These are phyloP conservation scores for Nicotiana knightiana DNA, from an alignment of 257 asterid species.

Conservation along the genomic window DNA sequence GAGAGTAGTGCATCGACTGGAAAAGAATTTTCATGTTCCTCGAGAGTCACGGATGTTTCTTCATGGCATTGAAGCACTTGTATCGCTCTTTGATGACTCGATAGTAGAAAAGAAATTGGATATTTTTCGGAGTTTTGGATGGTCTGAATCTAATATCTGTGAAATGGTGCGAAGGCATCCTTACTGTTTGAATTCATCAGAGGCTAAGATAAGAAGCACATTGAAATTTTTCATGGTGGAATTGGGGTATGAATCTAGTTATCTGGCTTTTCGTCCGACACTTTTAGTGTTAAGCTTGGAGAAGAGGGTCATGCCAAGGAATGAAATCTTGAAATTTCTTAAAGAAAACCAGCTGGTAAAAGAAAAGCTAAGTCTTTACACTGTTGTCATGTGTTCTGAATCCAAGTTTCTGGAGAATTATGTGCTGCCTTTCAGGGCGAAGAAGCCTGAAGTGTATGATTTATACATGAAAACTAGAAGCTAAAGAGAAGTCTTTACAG, in stretches of 20 bases:
- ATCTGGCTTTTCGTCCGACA: background rate
- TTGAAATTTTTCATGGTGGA: background rate
- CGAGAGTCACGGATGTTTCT: constrained; percentile 3
- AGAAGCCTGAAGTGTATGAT: background rate
- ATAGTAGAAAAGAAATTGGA: background rate
- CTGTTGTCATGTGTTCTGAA: background rate
- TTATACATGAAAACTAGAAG: background rate
- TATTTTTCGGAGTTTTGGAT: constrained; percentile 5
- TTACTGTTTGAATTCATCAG: background rate
- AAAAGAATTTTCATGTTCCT: background rate
- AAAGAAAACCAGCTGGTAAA: background rate
- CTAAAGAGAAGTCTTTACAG: background rate
- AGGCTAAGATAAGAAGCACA: background rate
- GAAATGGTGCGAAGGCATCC: background rate
- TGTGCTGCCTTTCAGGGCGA: background rate
- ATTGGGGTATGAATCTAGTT: background rate
- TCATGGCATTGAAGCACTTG: background rate
- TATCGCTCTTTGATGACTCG: background rate
- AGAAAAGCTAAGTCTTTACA: background rate
- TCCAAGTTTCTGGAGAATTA: background rate
- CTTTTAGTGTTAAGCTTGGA: constrained; percentile 1
- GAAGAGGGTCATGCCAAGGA: background rate
- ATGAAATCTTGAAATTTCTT: background rate
- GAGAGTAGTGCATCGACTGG: background rate
- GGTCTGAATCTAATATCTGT: constrained; percentile 6